These are phyloP conservation scores for Arthrobotrys entomopaga DNA, from an alignment of 2,329 filamentous ascomycete genomes.

Conservation along the genomic window DNA sequence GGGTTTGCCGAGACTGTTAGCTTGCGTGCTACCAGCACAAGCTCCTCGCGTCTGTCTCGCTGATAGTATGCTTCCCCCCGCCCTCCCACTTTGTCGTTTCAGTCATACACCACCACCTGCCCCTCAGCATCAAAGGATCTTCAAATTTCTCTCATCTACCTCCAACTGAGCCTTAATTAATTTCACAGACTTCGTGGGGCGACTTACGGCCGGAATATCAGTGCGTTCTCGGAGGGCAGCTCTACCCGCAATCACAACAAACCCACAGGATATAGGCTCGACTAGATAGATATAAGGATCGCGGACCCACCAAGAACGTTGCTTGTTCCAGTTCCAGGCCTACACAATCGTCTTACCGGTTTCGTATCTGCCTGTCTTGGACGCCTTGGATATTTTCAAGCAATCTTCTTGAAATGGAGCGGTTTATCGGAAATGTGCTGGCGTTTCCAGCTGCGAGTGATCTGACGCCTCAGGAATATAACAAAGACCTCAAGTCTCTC, in stretches of 20 bases:
- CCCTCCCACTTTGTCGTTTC: too few species aligned
- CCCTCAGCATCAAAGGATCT: too few species aligned
- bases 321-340: neutral
- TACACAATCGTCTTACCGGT: neutral
- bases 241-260: neutral
- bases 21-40: too few species aligned
- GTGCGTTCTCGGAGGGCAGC: too few species aligned
- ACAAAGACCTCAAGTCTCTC: constrained; percentile 57
- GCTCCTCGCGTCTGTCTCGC: too few species aligned
- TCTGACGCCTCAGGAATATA: constrained; percentile 56
- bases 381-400: constrained; percentile 23
- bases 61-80: too few species aligned
- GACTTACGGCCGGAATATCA: too few species aligned
- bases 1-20: too few species aligned
- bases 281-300: neutral
- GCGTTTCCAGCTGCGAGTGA: constrained; percentile 56
- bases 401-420: constrained; percentile 56
- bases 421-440: constrained; percentile 57
- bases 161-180: too few species aligned
- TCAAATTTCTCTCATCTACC: too few species aligned
- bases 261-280: neutral
- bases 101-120: too few species aligned
- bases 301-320: constrained; percentile 2
- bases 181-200: too few species aligned
- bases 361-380: neutral